These are phyloP conservation scores for Cadophora sp. DNA, from an alignment of 2,329 filamentous ascomycete species.

Conservation along the genomic window DNA sequence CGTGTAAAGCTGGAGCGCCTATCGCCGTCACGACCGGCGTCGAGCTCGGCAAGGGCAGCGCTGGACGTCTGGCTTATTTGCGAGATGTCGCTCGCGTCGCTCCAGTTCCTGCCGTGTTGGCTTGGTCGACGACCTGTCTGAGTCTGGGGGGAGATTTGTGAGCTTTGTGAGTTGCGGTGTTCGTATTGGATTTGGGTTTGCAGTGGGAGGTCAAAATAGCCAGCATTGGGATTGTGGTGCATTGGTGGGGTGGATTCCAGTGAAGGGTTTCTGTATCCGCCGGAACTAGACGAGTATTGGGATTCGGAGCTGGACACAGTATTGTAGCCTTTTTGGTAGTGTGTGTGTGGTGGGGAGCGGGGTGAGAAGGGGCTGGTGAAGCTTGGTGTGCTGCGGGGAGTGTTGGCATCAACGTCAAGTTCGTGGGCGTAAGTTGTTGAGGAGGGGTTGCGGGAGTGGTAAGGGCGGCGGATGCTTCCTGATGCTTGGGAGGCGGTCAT, in stretches of 20 bases:
- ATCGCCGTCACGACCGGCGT: conserved; percentile 27
- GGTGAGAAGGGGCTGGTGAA: conserved; percentile 33
- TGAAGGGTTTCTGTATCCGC: conserved; percentile 25
- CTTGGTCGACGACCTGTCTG: conserved; percentile 27
- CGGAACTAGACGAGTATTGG: conserved; percentile 25
- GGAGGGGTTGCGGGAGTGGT: conserved; percentile 23
- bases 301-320: conserved; percentile 34
- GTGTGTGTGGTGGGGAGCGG: conserved; percentile 26
- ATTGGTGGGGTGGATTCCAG: conserved; percentile 31
- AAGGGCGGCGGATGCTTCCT: conserved; percentile 29
- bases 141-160: conserved; percentile 8
- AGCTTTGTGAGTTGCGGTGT: conserved; percentile 28
- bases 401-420: conserved; percentile 33
- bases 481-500: conserved; percentile 35
- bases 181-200: conserved; percentile 19
- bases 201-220: conserved; percentile 34
- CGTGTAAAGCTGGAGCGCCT: conserved; percentile 23
- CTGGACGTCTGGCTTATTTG: conserved; percentile 29
- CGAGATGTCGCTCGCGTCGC: conserved; percentile 34
- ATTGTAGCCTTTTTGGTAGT: conserved; percentile 34
- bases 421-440: conserved; percentile 28
- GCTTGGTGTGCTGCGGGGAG: conserved; percentile 28
- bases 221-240: conserved; percentile 27
- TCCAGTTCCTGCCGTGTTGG: conserved; percentile 37
- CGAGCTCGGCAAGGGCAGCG: conserved; percentile 29